Conservation (phyloP, 768 basidiomycete genomes). For the Pleurotus eryngii region DNA sequence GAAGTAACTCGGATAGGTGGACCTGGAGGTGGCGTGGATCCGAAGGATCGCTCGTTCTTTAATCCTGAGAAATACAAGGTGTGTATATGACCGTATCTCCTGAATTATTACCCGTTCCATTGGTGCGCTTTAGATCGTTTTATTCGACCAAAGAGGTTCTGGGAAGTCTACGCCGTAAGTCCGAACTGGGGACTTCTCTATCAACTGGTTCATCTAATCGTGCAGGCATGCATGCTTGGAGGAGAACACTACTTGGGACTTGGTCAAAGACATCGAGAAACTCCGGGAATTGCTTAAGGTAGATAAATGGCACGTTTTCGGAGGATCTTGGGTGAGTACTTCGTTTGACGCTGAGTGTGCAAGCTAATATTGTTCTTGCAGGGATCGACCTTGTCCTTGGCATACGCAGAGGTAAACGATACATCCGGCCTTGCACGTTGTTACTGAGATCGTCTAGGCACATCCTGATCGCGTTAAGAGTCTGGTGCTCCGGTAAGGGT, state of each 20-base stretch:
- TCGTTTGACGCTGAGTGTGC: neutral
- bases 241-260: slow-evolving; percentile 93
- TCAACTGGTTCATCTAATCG: neutral
- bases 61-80: slow-evolving; percentile 85
- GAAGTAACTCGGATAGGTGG: slow-evolving; percentile 44
- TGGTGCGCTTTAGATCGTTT: slow-evolving; percentile 54
- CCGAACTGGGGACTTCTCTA: neutral
- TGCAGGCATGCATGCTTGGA: slow-evolving; percentile 67
- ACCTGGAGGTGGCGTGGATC: slow-evolving; percentile 74
- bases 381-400: slow-evolving; percentile 86
- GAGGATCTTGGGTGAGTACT: slow-evolving; percentile 81
- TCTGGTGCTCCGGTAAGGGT: slow-evolving; percentile 64
- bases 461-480: slow-evolving; percentile 81
- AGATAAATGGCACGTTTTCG: slow-evolving; percentile 92
- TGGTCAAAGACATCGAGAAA: slow-evolving; percentile 87
- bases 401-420: slow-evolving; percentile 71
- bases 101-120: neutral
- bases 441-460: slow-evolving; percentile 35
- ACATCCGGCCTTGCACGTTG: neutral
- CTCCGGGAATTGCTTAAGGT: slow-evolving; percentile 72
- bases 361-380: slow-evolving; percentile 16
- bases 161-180: slow-evolving; percentile 84
- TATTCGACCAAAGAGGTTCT: slow-evolving; percentile 88
- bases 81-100: neutral
- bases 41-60: slow-evolving; percentile 74